Base-by-base conservation (phyloP, 441 rosid species). In the Jatropha multifida region DNA sequence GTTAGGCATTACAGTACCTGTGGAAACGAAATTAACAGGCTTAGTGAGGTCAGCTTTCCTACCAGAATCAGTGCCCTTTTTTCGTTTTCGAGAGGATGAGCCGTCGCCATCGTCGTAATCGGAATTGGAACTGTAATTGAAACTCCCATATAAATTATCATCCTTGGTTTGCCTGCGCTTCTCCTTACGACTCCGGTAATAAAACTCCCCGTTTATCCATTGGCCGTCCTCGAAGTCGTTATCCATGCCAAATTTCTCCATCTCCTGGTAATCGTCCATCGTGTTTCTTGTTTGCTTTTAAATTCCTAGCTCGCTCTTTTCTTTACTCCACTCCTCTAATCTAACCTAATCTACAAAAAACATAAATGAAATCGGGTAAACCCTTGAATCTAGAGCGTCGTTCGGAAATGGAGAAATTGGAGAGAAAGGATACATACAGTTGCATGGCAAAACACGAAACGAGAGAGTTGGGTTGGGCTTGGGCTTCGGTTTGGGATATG, bases 211-310 rank as follows among this genome's bases (percentile, higher is more conserved):
- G 58, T 78, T 76, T 6, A 82, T 86, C 92, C 94, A 90, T 63
- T 84, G 87, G 44, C 92, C 97, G 11, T 77, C 98, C n/a, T 94
- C 95, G 71, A 77, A 94, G 59, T 94, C 96, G 74, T 92, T 94
- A 27, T 94, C 94, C 92, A 86, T 80, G n/a, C 85, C 87, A 68
- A 92, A 90, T 65, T 88, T 86, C 80, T 92, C 98, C 97, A 86
- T 90, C 77, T 94, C 96, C 73, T 90, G 94, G 48, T 89, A 81
- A 55, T 90, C 97, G 23, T 94, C 97, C 97, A 90, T 90, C 52
- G 60, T 71, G 32, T 18, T 58, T 58, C 4, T 20, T n/a, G 14
- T 15, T n/a, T 18, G 17, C 32, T 32, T 23, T 44, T 44, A 1
- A 44, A 11, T 44, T 7, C 9, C 48, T 54, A 18, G 2, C 20